Conservation (phyloP, 352 stramenopile genomes). For the Globisporangium takayamanum region DNA sequence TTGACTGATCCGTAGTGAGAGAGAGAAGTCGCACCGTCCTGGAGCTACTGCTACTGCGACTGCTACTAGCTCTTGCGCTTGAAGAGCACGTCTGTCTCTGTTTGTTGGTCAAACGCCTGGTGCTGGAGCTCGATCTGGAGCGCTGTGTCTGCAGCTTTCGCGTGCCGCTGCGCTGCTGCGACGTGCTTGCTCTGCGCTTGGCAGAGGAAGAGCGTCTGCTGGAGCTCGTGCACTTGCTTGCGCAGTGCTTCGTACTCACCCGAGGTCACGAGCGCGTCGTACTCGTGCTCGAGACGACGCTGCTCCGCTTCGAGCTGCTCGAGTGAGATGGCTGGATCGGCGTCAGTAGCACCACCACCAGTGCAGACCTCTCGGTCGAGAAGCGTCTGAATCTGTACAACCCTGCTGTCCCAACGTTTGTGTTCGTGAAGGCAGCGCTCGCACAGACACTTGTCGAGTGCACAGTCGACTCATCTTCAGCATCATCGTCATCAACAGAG, state of each 20-base stretch:
- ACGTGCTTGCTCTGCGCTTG: conserved; percentile 45
- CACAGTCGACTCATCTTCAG: conserved; percentile 10
- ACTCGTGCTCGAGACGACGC: conserved; percentile 22
- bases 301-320: conserved; percentile 36
- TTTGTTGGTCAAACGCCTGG: conserved; percentile 48
- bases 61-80: conserved; percentile 23
- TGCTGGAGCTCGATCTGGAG: conserved; percentile 28
- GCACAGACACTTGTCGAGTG: conserved; percentile 42
- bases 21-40: conserved; percentile 9
- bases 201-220: conserved; percentile 63
- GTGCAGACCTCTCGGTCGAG: conserved; percentile 1
- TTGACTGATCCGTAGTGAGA: not conserved
- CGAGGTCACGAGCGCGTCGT: conserved; percentile 30
- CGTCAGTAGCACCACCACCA: conserved; percentile 2
- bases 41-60: not conserved
- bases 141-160: conserved; percentile 24
- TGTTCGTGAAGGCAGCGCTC: conserved; percentile 48
- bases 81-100: conserved; percentile 55
- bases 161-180: conserved; percentile 28
- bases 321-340: conserved; percentile 59
- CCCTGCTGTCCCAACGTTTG: conserved; percentile 35
- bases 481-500: conserved; percentile 2
- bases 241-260: conserved; percentile 46
- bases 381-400: conserved; percentile 53
- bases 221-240: conserved; percentile 53